Percentiles rank a stretch among this genome's conserved stretches.
Conservation (phyloP, 2,329 filamentous ascomycete genomes). For the Fusarium sp. region DNA sequence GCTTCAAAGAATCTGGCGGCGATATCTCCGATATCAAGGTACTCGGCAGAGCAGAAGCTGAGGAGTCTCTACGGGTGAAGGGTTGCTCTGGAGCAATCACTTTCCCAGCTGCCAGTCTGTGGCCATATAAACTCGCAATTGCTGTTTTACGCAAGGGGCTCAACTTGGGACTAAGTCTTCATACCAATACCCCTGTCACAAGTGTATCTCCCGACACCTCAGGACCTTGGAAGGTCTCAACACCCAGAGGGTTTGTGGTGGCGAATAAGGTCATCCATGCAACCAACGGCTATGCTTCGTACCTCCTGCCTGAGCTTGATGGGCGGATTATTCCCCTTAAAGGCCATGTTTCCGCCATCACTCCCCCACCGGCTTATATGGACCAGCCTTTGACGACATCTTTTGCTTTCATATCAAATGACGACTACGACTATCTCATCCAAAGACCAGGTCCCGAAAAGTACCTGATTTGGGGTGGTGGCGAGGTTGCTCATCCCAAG, state of each 20-base stretch:
- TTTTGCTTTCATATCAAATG: neutral
- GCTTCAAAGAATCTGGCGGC: neutral
- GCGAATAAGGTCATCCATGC: neutral
- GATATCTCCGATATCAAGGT: neutral
- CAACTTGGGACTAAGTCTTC: neutral
- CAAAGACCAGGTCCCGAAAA: neutral
- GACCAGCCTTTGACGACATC: neutral
- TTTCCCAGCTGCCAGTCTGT: neutral
- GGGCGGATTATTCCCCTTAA: neutral
- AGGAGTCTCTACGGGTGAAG: neutral
- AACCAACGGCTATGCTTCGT: neutral
- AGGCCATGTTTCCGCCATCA: neutral
- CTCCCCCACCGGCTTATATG: neutral
- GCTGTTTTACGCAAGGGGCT: neutral
- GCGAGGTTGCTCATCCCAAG: neutral
- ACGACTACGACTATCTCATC: neutral
- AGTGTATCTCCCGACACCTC: neutral
- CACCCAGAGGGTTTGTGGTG: neutral
- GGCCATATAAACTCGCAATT: neutral
- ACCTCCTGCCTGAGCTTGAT: neutral
- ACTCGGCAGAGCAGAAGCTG: neutral
- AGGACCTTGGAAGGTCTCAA: neutral
- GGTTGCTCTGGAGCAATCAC: neutral
- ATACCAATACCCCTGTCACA: neutral
- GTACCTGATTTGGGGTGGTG: neutral